A percentile compares a stretch with the other conserved stretches of the same genome.
Evolutionary conservation across 495 filamentous ascomycete species (phyloP).

Genomic region (Neurospora tetrasperma): DNA sequence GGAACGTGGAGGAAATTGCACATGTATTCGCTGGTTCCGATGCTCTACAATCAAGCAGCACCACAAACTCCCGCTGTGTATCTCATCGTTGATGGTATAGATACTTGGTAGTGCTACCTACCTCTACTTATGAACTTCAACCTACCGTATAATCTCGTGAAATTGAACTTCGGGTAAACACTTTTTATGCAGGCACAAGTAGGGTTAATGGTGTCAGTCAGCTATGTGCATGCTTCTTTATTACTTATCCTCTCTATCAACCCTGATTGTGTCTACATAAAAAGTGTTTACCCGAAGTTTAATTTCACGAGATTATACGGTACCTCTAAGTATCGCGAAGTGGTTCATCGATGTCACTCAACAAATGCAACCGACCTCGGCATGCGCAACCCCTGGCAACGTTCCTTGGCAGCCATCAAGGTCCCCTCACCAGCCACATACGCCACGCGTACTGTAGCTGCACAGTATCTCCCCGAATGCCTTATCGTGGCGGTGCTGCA

Average conservation of each 20-base stretch:
- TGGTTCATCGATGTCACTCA: neutral
- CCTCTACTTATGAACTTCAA: no score
- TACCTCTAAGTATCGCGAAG: neutral
- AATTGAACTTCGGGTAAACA: no score
- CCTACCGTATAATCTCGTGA: no score
- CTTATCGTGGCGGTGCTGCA: neutral
- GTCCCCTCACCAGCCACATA: neutral
- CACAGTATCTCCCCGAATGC: neutral
- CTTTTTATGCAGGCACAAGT: no score
- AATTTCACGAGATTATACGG: no score
- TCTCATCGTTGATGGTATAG: neutral
- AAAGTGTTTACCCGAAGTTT: no score
- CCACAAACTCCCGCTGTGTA: neutral
- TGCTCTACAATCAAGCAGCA: neutral
- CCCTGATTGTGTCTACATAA: no score
- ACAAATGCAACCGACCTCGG: neutral
- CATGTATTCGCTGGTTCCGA: neutral
- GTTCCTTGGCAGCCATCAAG: neutral
- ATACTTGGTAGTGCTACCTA: neutral
- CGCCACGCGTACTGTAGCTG: neutral
- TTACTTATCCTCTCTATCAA: no score
- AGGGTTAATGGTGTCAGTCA: no score
- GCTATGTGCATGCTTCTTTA: no score
- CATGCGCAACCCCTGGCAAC: neutral
- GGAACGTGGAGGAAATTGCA: neutral